Evolutionary conservation across 1,284 basidiomycete species (phyloP).

Genomic region (Leucoagaricus sp.): DNA sequence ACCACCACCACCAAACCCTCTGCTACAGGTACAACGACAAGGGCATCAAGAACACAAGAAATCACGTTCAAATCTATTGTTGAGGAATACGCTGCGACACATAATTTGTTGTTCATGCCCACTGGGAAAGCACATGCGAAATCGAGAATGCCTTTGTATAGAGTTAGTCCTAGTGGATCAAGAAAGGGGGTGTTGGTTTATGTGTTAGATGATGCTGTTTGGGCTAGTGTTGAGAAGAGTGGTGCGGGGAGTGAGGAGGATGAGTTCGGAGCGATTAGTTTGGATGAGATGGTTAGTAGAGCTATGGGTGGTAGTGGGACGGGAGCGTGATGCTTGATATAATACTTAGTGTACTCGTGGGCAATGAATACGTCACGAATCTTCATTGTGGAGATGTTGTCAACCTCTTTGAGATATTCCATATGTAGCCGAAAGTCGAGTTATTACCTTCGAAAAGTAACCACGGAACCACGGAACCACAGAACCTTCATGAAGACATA

Average conservation of each 20-base stretch:
- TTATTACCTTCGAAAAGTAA: no score
- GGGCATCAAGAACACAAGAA: slow-evolving; percentile 55
- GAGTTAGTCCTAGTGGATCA: slow-evolving; percentile 71
- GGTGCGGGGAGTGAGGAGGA: slow-evolving; percentile 48
- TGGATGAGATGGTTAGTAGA: slow-evolving; percentile 33
- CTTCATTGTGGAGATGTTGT: no score
- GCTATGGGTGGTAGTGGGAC: slow-evolving; percentile 10
- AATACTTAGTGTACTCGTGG: neutral
- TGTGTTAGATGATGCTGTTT: slow-evolving; percentile 86
- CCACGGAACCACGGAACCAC: no score
- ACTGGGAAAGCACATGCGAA: slow-evolving; percentile 79
- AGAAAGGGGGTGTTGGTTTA: slow-evolving; percentile 86
- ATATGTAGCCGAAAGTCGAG: no score
- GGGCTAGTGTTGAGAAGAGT: slow-evolving; percentile 54
- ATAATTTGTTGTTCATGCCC: slow-evolving; percentile 89
- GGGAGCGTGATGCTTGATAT: neutral
- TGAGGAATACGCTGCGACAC: slow-evolving; percentile 81
- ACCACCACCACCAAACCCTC: slow-evolving; percentile 28
- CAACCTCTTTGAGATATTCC: no score
- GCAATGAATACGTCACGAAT: no score
- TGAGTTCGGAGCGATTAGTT: slow-evolving; percentile 59
- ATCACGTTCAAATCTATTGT: slow-evolving; percentile 92
- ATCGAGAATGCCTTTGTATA: slow-evolving; percentile 86
- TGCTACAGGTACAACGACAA: slow-evolving; percentile 25
- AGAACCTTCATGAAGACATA: no score